Percentiles rank a stretch among this genome's conserved stretches.
Evolutionary conservation across 1,284 basidiomycete species (phyloP).

Genomic region (Exsudoporus floridanus): DNA sequence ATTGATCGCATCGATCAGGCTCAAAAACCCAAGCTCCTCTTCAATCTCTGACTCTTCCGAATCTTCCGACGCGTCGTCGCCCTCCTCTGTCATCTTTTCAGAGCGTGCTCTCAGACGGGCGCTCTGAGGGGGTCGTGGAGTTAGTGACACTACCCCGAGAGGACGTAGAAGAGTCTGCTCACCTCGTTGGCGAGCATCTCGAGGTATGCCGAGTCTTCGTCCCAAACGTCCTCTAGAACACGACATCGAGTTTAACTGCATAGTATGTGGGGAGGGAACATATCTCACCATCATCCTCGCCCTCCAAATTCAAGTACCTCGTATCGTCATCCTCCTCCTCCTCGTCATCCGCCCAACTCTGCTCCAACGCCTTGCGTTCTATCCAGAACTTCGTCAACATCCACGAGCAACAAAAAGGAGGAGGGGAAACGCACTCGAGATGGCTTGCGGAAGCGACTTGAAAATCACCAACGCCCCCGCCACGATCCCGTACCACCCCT

Average conservation of each 20-base stretch:
- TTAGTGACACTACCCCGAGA: neutral
- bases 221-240: conserved; percentile 72
- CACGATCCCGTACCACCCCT: conserved; percentile 76
- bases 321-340: conserved; percentile 60
- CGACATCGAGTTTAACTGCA: conserved; percentile 3
- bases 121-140: conserved; percentile 42
- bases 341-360: conserved; percentile 54
- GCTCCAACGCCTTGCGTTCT: conserved; percentile 70
- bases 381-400: conserved; percentile 9
- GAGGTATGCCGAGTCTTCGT: conserved; percentile 79
- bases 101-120: conserved; percentile 66
- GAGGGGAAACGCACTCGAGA: conserved; percentile 50
- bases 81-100: conserved; percentile 40
- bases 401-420: neutral
- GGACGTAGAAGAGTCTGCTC: conserved; percentile 14
- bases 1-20: conserved; percentile 71
- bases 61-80: conserved; percentile 49
- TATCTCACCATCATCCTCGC: conserved; percentile 59
- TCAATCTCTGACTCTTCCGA: conserved; percentile 59
- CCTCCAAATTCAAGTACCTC: conserved; percentile 63
- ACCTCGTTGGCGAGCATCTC: conserved; percentile 82
- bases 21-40: conserved; percentile 80
- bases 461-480: conserved; percentile 69
- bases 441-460: conserved; percentile 71
- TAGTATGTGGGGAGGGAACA: neutral